Conservation (phyloP, 1,284 basidiomycete species). For the Quambalaria eucalypti region DNA sequence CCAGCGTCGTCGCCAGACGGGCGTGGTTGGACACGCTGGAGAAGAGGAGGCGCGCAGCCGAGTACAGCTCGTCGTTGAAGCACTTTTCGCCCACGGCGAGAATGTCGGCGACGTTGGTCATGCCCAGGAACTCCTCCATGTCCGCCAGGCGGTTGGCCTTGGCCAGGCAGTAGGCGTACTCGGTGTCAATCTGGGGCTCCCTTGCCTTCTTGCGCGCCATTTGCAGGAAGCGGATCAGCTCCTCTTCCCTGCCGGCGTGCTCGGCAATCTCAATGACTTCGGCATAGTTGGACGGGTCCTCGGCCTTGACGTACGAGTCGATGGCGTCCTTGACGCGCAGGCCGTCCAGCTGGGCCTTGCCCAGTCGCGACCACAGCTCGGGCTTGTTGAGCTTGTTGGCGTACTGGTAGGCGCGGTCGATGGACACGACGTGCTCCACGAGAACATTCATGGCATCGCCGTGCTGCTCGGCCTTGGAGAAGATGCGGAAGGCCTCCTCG, state of each 20-base stretch:
- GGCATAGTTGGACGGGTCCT: conserved; percentile 86
- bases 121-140: conserved; percentile 97
- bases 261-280: conserved; percentile 96
- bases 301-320: conserved; percentile 97
- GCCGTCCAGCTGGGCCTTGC: conserved; percentile 98
- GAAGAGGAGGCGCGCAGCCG: conserved; percentile 91
- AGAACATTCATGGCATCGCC: conserved; percentile 84
- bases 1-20: conserved; percentile 89
- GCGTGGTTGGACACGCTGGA: conserved; percentile 98
- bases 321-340: conserved; percentile 97
- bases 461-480: conserved; percentile 43
- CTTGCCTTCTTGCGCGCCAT: conserved; percentile 98
- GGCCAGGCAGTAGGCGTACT: conserved; percentile 45
- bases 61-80: conserved; percentile 96
- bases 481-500: conserved; percentile 73
- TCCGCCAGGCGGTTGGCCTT: conserved; percentile 44
- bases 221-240: conserved; percentile 91
- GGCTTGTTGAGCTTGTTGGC: conserved; percentile 95
- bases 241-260: conserved; percentile 94
- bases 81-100: conserved; percentile 96
- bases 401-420: conserved; percentile 91
- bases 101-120: conserved; percentile 98
- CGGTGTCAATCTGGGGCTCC: conserved; percentile 96
- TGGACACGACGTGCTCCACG: conserved; percentile 94
- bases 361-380: conserved; percentile 91